phyloP scores from a whole-genome alignment of 2,329 filamentous ascomycete genomes.

The Arachnomyces sp. region DNA sequence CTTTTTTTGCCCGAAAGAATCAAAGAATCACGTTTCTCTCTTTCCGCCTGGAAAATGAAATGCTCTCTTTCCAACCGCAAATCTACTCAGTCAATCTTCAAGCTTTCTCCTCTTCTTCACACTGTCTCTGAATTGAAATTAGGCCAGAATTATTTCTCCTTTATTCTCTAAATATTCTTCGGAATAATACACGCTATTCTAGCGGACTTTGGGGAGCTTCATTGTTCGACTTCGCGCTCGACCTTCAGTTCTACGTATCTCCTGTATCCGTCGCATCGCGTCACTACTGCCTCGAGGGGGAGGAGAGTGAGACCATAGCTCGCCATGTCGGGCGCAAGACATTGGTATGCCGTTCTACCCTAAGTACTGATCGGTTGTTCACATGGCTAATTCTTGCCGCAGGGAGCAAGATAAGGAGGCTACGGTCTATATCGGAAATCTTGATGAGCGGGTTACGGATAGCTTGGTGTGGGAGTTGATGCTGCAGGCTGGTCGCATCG shows the following conservation, averaged over 20 bases:
- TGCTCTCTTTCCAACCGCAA: too few relatives aligned
- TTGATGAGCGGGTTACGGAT: constrained; percentile 91
- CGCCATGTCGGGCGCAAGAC: constrained; percentile 61
- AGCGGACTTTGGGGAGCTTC: too few relatives aligned
- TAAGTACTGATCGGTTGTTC: neutral
- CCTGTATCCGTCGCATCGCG: too few relatives aligned
- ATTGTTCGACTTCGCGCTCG: too few relatives aligned
- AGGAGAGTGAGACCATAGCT: neutral
- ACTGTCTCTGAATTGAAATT: too few relatives aligned
- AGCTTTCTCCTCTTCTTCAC: neutral
- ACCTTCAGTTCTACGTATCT: too few relatives aligned
- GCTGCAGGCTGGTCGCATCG: constrained; percentile 93
- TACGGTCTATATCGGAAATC: constrained; percentile 95
- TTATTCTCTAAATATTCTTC: too few relatives aligned
- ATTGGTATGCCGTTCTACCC: constrained; percentile 53
- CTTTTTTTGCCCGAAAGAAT: constrained; percentile 23
- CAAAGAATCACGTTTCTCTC: constrained; percentile 14
- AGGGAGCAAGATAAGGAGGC: constrained; percentile 98
- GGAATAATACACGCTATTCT: too few relatives aligned
- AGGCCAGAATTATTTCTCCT: too few relatives aligned
- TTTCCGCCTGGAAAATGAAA: too few relatives aligned
- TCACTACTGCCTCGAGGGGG: neutral
- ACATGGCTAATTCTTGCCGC: constrained; percentile 15
- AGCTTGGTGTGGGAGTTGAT: constrained; percentile 94
- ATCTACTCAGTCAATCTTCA: constrained; percentile 4